phyloP scores from a whole-genome alignment of 2,329 filamentous ascomycete species.

The Laburnicola sp. region DNA sequence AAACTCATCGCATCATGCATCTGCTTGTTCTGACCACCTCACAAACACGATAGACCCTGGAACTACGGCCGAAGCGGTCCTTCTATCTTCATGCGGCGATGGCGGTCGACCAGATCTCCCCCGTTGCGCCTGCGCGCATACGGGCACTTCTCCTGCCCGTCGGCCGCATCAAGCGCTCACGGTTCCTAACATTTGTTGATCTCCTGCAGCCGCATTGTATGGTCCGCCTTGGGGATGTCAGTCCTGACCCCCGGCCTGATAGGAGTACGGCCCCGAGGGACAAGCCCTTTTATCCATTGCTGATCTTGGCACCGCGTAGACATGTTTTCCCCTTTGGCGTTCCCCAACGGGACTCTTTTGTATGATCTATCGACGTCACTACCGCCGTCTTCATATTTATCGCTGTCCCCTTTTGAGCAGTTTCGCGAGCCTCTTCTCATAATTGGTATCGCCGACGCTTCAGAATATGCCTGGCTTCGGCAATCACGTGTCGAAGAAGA shows the following conservation, averaged over 20 bases:
- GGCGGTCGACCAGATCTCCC: constrained; percentile 86
- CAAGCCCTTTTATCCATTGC: constrained; percentile 27
- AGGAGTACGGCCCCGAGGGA: constrained; percentile 65
- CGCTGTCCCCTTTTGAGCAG: constrained; percentile 85
- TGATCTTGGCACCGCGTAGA: constrained; percentile 58
- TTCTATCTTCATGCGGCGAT: constrained; percentile 62
- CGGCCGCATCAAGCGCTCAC: constrained; percentile 79
- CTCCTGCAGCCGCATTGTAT: constrained; percentile 78
- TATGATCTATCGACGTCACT: constrained; percentile 84
- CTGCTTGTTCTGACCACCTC: constrained; percentile 13
- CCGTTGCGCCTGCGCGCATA: constrained; percentile 87
- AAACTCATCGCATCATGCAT: constrained; percentile 31
- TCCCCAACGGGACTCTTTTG: constrained; percentile 81
- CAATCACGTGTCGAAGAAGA: constrained; percentile 38
- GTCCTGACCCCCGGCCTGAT: constrained; percentile 79
- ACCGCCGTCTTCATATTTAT: constrained; percentile 76
- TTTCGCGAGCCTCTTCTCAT: constrained; percentile 83
- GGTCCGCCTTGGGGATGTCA: constrained; percentile 83
- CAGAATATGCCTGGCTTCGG: constrained; percentile 59
- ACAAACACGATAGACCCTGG: constrained; percentile 15
- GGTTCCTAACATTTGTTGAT: constrained; percentile 77
- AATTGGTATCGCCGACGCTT: constrained; percentile 81
- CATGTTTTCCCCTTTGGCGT: constrained; percentile 90
- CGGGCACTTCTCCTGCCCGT: constrained; percentile 84
- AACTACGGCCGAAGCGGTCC: constrained; percentile 23